These are phyloP conservation scores for Mycosphaerella sp. DNA, from an alignment of 2,329 filamentous ascomycete genomes.

Conservation along the genomic window DNA sequence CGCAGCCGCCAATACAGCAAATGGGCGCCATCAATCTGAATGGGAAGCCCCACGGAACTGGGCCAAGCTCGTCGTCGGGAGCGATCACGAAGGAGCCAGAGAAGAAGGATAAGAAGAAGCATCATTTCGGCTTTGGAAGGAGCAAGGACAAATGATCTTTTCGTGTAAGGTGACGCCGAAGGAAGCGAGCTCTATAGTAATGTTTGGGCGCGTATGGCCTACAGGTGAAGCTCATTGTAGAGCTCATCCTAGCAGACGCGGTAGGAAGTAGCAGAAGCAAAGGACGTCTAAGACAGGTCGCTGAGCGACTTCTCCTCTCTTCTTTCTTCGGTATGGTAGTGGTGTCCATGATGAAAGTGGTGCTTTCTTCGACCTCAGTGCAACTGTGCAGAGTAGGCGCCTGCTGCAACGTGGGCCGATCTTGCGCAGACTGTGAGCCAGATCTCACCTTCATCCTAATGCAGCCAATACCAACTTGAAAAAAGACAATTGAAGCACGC, in stretches of 20 bases:
- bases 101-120: constrained; percentile 45
- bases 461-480: too few species aligned
- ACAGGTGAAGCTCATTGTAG: not conserved
- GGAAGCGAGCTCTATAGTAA: not conserved
- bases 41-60: constrained; percentile 20
- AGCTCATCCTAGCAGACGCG: not conserved
- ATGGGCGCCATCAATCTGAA: constrained; percentile 52
- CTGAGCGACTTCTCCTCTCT: not conserved
- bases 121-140: constrained; percentile 31
- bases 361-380: too few species aligned
- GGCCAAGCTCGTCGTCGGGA: constrained; percentile 14
- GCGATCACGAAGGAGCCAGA: constrained; percentile 54
- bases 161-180: not conserved
- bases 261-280: not conserved
- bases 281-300: not conserved
- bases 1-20: constrained; percentile 47
- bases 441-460: too few species aligned
- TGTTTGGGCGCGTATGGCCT: too few species aligned
- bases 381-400: too few species aligned
- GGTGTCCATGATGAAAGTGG: too few species aligned
- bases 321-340: not conserved
- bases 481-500: too few species aligned
- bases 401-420: too few species aligned
- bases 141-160: constrained; percentile 10
- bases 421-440: too few species aligned